Evolutionary conservation across 495 filamentous ascomycete genomes (phyloP).

Genomic region (Aspergillus diversus): DNA sequence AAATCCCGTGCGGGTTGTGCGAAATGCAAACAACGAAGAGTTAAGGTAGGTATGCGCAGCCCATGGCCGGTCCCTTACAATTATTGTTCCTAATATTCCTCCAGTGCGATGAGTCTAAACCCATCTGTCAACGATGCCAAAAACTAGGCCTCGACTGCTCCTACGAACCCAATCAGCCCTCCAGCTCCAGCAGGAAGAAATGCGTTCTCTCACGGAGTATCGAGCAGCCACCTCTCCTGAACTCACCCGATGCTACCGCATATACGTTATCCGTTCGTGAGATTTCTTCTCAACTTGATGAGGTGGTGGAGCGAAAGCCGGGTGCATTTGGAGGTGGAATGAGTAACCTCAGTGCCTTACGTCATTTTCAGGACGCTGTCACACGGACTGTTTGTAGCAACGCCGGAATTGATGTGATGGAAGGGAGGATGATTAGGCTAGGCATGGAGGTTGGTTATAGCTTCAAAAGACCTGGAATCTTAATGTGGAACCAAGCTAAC

Average conservation of each 20-base stretch:
- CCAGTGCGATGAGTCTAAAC: slow-evolving; percentile 54
- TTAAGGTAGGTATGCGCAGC: slow-evolving; percentile 43
- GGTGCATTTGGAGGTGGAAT: slow-evolving; percentile 7
- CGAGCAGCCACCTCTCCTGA: slow-evolving; percentile 16
- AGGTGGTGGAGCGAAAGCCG: slow-evolving; percentile 24
- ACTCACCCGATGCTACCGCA: slow-evolving; percentile 27
- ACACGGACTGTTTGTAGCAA: slow-evolving; percentile 29
- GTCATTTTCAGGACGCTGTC: slow-evolving; percentile 40
- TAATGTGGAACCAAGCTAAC: slow-evolving; percentile 12
- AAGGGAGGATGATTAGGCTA: slow-evolving; percentile 37
- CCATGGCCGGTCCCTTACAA: background rate
- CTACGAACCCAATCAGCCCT: slow-evolving; percentile 28
- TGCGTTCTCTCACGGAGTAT: slow-evolving; percentile 27
- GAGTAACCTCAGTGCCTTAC: slow-evolving; percentile 30
- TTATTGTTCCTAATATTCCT: background rate
- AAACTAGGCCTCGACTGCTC: slow-evolving; percentile 45
- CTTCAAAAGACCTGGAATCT: background rate
- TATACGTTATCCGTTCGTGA: slow-evolving; percentile 31
- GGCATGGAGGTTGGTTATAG: slow-evolving; percentile 41
- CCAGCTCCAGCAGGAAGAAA: slow-evolving; percentile 14
- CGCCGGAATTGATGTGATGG: slow-evolving; percentile 31
- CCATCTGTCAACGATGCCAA: slow-evolving; percentile 46
- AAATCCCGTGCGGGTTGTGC: slow-evolving; percentile 51
- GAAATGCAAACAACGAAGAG: slow-evolving; percentile 51
- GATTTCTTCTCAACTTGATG: slow-evolving; percentile 31